phyloP scores from a whole-genome alignment of 2,329 filamentous ascomycete genomes.

The Kalmusia sp. region DNA sequence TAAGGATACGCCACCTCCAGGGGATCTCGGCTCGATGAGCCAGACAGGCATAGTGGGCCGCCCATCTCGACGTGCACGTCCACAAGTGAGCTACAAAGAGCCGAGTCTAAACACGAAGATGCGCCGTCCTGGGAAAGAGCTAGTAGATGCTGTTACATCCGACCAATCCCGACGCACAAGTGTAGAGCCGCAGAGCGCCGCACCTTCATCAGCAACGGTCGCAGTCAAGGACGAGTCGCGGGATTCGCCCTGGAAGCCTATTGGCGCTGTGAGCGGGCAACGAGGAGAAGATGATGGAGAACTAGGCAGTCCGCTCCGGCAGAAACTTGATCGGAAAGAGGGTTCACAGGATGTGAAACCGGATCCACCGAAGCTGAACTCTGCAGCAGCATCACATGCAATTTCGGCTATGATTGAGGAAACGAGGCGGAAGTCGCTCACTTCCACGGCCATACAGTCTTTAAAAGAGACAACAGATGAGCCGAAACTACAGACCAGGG shows the following conservation, averaged over 20 bases:
- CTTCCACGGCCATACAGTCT: neutral
- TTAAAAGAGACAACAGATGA: neutral
- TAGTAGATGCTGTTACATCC: constrained; percentile 53
- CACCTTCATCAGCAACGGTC: constrained; percentile 25
- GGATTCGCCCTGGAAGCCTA: constrained; percentile 35
- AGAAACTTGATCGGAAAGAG: constrained; percentile 35
- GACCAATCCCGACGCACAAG: constrained; percentile 31
- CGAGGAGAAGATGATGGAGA: constrained; percentile 36
- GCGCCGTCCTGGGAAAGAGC: constrained; percentile 55
- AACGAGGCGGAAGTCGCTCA: constrained; percentile 31
- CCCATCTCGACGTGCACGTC: constrained; percentile 53
- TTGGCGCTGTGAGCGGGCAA: constrained; percentile 24
- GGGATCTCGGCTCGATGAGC: constrained; percentile 46
- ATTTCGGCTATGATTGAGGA: constrained; percentile 43
- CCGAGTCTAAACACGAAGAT: constrained; percentile 58
- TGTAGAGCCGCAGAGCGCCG: constrained; percentile 30
- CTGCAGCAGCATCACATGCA: constrained; percentile 38
- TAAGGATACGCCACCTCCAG: constrained; percentile 53
- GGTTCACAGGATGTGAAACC: constrained; percentile 22
- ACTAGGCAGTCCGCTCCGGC: constrained; percentile 43
- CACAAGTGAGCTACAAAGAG: constrained; percentile 58
- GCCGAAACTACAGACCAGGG: constrained; percentile 7
- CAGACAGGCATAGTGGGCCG: constrained; percentile 42
- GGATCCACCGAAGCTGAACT: constrained; percentile 27
- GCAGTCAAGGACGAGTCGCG: constrained; percentile 39